phyloP scores from a whole-genome alignment of 2,329 filamentous ascomycete genomes.

The Sclerotinia nivalis region DNA sequence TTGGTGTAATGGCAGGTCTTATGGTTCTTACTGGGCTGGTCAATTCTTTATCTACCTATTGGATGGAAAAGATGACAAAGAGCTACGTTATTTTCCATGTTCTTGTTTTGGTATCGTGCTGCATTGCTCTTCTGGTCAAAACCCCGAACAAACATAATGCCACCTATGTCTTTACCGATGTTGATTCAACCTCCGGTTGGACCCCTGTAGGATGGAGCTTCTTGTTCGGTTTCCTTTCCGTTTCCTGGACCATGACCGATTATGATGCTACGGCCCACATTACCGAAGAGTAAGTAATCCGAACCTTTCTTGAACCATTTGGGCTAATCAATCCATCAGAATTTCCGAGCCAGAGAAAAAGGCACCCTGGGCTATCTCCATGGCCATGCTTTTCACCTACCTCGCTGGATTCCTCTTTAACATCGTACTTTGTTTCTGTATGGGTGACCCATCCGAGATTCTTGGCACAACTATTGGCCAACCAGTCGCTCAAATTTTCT shows the following conservation, averaged over 20 bases:
- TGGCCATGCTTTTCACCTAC: conserved; percentile 58
- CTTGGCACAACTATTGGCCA: conserved; percentile 51
- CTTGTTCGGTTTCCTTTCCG: conserved; percentile 60
- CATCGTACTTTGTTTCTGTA: conserved; percentile 58
- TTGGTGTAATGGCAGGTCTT: conserved; percentile 57
- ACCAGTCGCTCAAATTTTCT: conserved; percentile 59
- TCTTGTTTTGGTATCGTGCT: conserved; percentile 52
- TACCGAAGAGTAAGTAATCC: conserved; percentile 48
- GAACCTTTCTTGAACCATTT: conserved; percentile 12
- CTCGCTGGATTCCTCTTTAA: conserved; percentile 57
- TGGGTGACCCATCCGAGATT: conserved; percentile 45
- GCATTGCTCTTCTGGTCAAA: conserved; percentile 52
- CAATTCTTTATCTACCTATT: conserved; percentile 57
- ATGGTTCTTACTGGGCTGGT: conserved; percentile 53
- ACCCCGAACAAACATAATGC: conserved; percentile 53
- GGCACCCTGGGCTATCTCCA: conserved; percentile 56
- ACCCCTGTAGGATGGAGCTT: conserved; percentile 55
- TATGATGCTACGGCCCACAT: conserved; percentile 52
- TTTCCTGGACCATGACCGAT: conserved; percentile 62
- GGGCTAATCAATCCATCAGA: conserved; percentile 27
- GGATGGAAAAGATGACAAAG: conserved; percentile 60
- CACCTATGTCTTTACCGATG: conserved; percentile 56
- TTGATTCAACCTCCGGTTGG: conserved; percentile 55
- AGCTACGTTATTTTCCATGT: conserved; percentile 60
- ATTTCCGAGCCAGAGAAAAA: conserved; percentile 52